Evolutionary conservation across 2,329 filamentous ascomycete species (phyloP), one percentile per base, ranked within the genome.

Genomic region (Fusarium sp.): DNA sequence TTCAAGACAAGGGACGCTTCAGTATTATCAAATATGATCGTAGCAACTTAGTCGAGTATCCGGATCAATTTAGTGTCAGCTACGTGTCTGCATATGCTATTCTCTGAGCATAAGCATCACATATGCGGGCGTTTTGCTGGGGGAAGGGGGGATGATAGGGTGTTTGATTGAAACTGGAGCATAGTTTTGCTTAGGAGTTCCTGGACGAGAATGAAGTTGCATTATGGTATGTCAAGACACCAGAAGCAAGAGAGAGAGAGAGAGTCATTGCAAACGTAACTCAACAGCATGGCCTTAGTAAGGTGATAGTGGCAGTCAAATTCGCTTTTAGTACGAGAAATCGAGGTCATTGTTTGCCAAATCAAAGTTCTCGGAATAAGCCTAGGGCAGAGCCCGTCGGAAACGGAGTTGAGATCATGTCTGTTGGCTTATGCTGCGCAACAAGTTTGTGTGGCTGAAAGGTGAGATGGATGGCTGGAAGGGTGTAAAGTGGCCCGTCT

Each of bases 31-130:
- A 92, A 76, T 99, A 99, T 80, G 91, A 97, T 78, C 89, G 95
- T 65, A 99, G 95, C 81, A 91, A 89, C 65, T 83, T 97, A 80
- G 92, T 92, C 6, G 85, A 88, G 71, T 85, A 85, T 33, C 84
- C 91, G 2, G 80, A 78, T 18, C 93, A 97, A 70, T 96, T 91
- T 73, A 98, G 95, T 74, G 96, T 99, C 55, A 98, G 95, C 82
- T 99, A 99, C 81, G 94, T 93, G 6, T 95, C 95, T 79, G 96
- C 94, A 6, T 97, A 96, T 85, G 94, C 95, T 12, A 2, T 55
- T 55, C 38, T 55, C 7, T 55, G 38, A 55, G 9, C 7, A 55
- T 26, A 41, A 27, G 10, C 8, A 32, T 15, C 27, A 11, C n/a
- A 12, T 15, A 32, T 45, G 12, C 20, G 8, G 30, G 10, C 45